Evolutionary conservation across 306 rosid genomes (phyloP), one percentile per base, ranked within the genome.

Genomic region (Inga oerstediana): DNA sequence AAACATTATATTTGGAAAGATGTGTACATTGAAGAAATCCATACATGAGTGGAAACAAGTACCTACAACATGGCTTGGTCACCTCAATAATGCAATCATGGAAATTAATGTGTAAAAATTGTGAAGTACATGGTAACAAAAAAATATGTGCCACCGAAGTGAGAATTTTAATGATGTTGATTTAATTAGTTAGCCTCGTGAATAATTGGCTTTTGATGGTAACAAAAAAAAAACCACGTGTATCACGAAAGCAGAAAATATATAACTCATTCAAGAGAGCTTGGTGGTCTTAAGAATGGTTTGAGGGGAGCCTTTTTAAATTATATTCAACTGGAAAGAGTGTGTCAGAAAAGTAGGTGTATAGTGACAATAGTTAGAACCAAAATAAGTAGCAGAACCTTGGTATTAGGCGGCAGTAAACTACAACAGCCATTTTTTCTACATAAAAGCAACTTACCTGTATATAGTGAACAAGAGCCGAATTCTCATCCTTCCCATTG

Each of bases 401-500:
- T 69, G 49, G 68, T 1, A 46, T 46, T 37, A 76, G 41, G 51
- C 15, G 41, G 51, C 15, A 5, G 10, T 45, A 74, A 79, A 69
- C 73, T 8, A 45, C 17, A 66, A 51, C 52, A 51, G 61, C 75
- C 13, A 75, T 52, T 72, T 32, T 65, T 49, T 70, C 15, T 32
- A 69, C 12, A 24, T 27, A 83, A 34, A 87, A 58, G 43, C 54
- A 79, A 74, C 58, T 35, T 74, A 96, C 99, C 94, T 96, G 99
- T 79, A 94, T 85, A 76, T 92, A 94, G 85, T 91, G 93, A 84
- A 96, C 86, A 76, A 96, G 94, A 64, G 97, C 91, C 72, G 99
- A 96, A 89, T 96, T 96, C 46, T 96, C 97, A 10, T 96, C 91
- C 73, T 84, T 86, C 37, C 93, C 88, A 90, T 96, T 96, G 81